Percentiles rank a stretch among this genome's conserved stretches.
These are phyloP conservation scores for Schoenoplectus triqueter DNA, from an alignment of 202 grass and related monocot species.

Conservation along the genomic window DNA sequence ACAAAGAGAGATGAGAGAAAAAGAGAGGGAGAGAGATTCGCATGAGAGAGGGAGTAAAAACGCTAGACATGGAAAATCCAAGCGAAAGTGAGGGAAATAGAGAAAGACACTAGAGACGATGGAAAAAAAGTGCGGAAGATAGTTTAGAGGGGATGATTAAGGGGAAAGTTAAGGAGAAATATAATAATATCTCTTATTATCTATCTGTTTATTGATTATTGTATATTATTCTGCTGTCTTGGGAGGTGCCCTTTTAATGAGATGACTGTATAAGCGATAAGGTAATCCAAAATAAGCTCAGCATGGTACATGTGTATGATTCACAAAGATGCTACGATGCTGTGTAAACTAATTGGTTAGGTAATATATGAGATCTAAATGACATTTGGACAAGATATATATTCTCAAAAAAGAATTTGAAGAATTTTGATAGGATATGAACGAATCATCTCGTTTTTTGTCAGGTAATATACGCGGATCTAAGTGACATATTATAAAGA, in stretches of 20 bases:
- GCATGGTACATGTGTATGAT: conserved; percentile 20
- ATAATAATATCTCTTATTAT: too few relatives aligned
- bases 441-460: background rate
- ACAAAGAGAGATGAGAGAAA: too few relatives aligned
- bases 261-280: background rate
- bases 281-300: conserved; percentile 22
- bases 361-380: conserved; percentile 27
- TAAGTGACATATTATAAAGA: background rate
- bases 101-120: too few relatives aligned
- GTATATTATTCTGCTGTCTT: conserved; percentile 16
- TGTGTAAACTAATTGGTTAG: conserved; percentile 18
- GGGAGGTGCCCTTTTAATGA: background rate
- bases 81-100: too few relatives aligned
- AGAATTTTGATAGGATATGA: background rate
- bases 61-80: too few relatives aligned
- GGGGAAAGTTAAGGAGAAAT: too few relatives aligned
- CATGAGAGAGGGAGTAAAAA: too few relatives aligned
- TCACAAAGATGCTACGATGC: background rate
- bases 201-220: background rate
- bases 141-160: too few relatives aligned
- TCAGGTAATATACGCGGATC: conserved; percentile 6
- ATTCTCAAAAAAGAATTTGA: background rate
- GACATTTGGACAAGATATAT: conserved; percentile 9
- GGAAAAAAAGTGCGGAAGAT: too few relatives aligned
- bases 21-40: too few relatives aligned